phyloP scores from a whole-genome alignment of 2,329 filamentous ascomycete species.

The Fusarium caatingaense region DNA sequence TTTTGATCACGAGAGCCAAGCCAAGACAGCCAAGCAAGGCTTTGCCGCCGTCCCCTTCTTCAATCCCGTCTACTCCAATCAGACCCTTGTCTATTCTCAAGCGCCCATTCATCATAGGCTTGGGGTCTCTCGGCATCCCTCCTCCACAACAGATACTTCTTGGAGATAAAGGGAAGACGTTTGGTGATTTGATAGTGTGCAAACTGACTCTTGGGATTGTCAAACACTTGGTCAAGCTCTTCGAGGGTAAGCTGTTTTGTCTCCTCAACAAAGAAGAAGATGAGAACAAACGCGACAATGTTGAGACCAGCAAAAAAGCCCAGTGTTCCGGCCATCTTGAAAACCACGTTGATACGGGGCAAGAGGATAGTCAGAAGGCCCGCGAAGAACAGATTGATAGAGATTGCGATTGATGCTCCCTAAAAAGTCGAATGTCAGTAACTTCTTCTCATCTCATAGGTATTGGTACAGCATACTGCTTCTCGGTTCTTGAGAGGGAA shows the following conservation, averaged over 20 bases:
- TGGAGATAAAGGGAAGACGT: slow-evolving; percentile 53
- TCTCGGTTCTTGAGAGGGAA: slow-evolving; percentile 63
- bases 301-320: slow-evolving; percentile 60
- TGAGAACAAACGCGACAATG: slow-evolving; percentile 56
- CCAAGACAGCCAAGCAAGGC: not conserved
- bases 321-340: slow-evolving; percentile 50
- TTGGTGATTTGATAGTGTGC: slow-evolving; percentile 50
- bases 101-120: slow-evolving; percentile 8
- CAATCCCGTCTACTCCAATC: not conserved
- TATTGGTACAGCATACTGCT: slow-evolving; percentile 43
- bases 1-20: not conserved
- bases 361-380: slow-evolving; percentile 59
- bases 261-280: slow-evolving; percentile 60
- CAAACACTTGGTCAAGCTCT: slow-evolving; percentile 48
- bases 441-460: fast-evolving
- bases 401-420: slow-evolving; percentile 61
- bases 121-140: not conserved
- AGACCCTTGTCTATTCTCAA: slow-evolving; percentile 7
- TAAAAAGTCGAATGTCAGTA: slow-evolving; percentile 36
- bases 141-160: not conserved
- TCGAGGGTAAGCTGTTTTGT: slow-evolving; percentile 61
- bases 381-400: slow-evolving; percentile 60
- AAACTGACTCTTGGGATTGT: slow-evolving; percentile 52
- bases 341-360: slow-evolving; percentile 46
- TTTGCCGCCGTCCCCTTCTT: not conserved